Percentiles rank a stretch among this genome's conserved stretches.
Conservation (phyloP, 306 rosid genomes). For the Vigna radiata region DNA sequence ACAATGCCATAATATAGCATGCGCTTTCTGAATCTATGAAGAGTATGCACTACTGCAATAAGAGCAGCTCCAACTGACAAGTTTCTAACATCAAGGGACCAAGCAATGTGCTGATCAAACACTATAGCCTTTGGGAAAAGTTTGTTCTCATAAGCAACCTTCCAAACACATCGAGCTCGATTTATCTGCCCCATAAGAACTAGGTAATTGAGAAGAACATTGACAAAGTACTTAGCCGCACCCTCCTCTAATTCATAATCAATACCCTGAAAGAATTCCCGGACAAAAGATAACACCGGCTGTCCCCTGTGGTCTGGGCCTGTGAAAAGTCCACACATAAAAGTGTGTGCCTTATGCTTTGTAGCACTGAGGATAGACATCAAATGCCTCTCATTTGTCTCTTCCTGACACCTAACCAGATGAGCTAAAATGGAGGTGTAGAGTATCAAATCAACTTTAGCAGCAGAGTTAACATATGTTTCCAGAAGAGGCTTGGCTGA, state of each 20-base stretch:
- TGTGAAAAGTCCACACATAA: slow-evolving; percentile 91
- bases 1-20: slow-evolving; percentile 91
- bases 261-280: slow-evolving; percentile 88
- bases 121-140: slow-evolving; percentile 98
- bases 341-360: slow-evolving; percentile 81
- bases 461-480: slow-evolving; percentile 82
- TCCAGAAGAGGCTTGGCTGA: slow-evolving; percentile 92
- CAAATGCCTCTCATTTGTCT: slow-evolving; percentile 83
- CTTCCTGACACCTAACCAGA: slow-evolving; percentile 95
- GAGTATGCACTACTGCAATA: slow-evolving; percentile 88
- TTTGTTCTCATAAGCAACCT: slow-evolving; percentile 93
- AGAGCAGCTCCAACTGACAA: slow-evolving; percentile 95
- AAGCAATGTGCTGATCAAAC: slow-evolving; percentile 94
- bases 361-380: slow-evolving; percentile 90
- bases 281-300: slow-evolving; percentile 79
- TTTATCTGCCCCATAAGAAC: slow-evolving; percentile 97
- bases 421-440: slow-evolving; percentile 92
- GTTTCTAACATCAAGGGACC: slow-evolving; percentile 97
- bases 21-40: slow-evolving; percentile 93
- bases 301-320: slow-evolving; percentile 90
- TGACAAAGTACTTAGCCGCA: slow-evolving; percentile 85
- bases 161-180: slow-evolving; percentile 93
- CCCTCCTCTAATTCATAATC: slow-evolving; percentile 98
- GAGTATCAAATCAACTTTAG: slow-evolving; percentile 92
- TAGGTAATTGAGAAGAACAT: slow-evolving; percentile 93